phyloP scores from a whole-genome alignment of 225 moss, liverwort and hornwort species.

The Marchantia paleacea region DNA sequence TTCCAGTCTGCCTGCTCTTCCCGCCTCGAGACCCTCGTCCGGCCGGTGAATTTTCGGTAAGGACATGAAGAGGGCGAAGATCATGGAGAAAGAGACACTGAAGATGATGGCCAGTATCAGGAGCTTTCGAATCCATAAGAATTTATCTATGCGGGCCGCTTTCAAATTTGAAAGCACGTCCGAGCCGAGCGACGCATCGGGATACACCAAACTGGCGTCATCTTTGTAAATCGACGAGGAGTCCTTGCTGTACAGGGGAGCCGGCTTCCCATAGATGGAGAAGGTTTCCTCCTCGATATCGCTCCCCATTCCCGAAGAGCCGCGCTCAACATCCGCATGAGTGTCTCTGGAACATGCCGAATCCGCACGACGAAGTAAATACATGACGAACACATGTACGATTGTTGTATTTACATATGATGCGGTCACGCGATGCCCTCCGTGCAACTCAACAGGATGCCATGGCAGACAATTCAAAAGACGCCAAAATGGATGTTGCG shows the following conservation, averaged over 20 bases:
- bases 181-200: constrained; percentile 24
- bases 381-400: constrained; percentile 2
- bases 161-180: constrained; percentile 30
- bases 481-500: neutral
- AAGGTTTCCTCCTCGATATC: constrained; percentile 36
- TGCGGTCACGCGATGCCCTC: neutral
- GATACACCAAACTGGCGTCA: constrained; percentile 28
- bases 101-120: constrained; percentile 48
- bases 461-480: neutral
- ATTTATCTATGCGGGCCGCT: constrained; percentile 39
- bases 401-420: neutral
- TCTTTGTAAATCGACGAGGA: constrained; percentile 24
- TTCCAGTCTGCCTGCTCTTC: constrained; percentile 1
- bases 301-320: constrained; percentile 7
- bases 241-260: constrained; percentile 24
- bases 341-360: constrained; percentile 37
- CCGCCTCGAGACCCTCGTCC: constrained; percentile 8
- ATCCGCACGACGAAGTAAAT: constrained; percentile 8
- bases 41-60: constrained; percentile 32
- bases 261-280: constrained; percentile 30
- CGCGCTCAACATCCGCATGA: constrained; percentile 35
- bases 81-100: constrained; percentile 51
- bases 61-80: constrained; percentile 50
- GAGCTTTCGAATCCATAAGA: constrained; percentile 54
- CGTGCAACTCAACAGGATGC: neutral